Conservation (phyloP, 2,329 filamentous ascomycete species). For the Talaromyces sp. region DNA sequence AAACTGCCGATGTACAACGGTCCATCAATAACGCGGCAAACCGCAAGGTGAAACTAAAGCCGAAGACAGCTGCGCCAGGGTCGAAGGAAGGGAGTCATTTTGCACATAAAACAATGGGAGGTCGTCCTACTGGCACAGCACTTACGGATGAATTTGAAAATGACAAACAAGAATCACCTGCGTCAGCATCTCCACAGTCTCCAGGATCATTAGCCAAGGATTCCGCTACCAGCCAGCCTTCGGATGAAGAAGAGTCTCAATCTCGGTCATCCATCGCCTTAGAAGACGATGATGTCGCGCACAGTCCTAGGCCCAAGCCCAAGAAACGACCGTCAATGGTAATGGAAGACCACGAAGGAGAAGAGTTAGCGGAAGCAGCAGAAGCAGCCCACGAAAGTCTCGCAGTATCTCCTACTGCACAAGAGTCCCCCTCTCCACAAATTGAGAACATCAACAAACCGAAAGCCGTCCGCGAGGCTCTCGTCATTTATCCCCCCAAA, state of each 20-base stretch:
- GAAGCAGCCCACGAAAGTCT: conserved; percentile 1
- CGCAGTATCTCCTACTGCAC: background rate
- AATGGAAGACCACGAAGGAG: conserved; percentile 41
- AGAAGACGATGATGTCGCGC: conserved; percentile 2
- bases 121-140: conserved; percentile 27
- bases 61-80: conserved; percentile 22
- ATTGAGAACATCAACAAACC: background rate
- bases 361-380: conserved; percentile 23
- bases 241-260: background rate
- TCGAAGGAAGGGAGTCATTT: conserved; percentile 29
- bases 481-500: conserved; percentile 7
- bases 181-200: background rate
- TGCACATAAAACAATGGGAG: conserved; percentile 25
- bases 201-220: background rate
- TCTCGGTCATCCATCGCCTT: background rate
- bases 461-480: background rate
- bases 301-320: conserved; percentile 26
- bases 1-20: conserved; percentile 23
- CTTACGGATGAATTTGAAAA: conserved; percentile 7
- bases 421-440: background rate
- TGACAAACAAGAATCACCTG: background rate
- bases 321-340: conserved; percentile 40
- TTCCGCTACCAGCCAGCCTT: background rate
- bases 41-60: conserved; percentile 29
- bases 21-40: conserved; percentile 26